These are phyloP conservation scores for Russula ochroleuca DNA, from an alignment of 768 basidiomycete genomes.

Conservation along the genomic window DNA sequence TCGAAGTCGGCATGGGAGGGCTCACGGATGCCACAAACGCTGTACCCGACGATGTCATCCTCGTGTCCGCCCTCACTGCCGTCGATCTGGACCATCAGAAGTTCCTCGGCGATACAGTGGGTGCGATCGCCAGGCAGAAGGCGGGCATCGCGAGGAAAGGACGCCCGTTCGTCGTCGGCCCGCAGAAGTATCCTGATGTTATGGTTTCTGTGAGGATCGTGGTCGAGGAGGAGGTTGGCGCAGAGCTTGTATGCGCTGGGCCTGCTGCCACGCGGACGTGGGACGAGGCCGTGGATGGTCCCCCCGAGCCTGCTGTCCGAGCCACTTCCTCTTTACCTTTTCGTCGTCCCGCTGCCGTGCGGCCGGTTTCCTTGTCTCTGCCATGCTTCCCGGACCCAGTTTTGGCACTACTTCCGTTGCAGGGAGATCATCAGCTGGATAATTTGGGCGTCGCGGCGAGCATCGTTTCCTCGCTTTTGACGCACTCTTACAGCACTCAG, in stretches of 20 bases:
- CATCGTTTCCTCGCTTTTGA: conserved; percentile 55
- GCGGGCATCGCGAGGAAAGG: conserved; percentile 67
- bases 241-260: conserved; percentile 33
- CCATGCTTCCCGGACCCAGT: conserved; percentile 45
- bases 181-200: conserved; percentile 53
- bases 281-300: conserved; percentile 38
- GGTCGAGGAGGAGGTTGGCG: conserved; percentile 41
- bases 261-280: conserved; percentile 38
- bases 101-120: conserved; percentile 75
- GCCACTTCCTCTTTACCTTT: conserved; percentile 33
- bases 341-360: conserved; percentile 37
- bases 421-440: conserved; percentile 79
- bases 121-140: conserved; percentile 77
- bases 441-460: conserved; percentile 72
- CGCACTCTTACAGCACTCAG: conserved; percentile 35
- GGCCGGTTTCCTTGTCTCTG: conserved; percentile 43
- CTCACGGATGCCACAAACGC: conserved; percentile 90
- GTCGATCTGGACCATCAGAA: conserved; percentile 93
- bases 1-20: conserved; percentile 97
- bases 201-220: conserved; percentile 41
- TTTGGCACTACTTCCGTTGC: conserved; percentile 55
- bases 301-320: conserved; percentile 28
- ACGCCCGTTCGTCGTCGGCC: conserved; percentile 61
- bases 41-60: conserved; percentile 60
- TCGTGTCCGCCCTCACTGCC: conserved; percentile 77